phyloP scores from a whole-genome alignment of 495 filamentous ascomycete genomes.

The Neurospora terricola region DNA sequence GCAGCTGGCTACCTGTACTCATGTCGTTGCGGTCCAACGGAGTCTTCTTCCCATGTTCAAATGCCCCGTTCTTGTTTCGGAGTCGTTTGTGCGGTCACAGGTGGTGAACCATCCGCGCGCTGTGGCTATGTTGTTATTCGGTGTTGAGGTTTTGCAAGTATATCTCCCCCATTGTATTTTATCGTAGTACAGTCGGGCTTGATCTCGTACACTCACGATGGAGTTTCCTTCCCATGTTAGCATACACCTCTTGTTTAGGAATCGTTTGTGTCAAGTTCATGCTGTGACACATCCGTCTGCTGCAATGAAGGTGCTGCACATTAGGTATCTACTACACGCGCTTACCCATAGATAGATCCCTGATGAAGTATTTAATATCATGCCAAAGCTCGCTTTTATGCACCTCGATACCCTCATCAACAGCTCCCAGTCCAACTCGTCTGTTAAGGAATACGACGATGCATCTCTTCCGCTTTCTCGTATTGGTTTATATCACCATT shows the following conservation, averaged over 20 bases:
- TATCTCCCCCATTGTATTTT: background rate
- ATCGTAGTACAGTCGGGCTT: background rate
- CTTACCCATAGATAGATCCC: background rate
- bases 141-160: background rate
- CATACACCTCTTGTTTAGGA: background rate
- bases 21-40: background rate
- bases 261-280: background rate
- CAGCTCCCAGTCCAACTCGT: background rate
- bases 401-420: background rate
- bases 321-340: background rate
- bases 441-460: background rate
- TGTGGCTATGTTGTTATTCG: background rate
- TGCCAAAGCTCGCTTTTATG: no score
- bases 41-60: background rate
- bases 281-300: background rate
- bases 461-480: background rate
- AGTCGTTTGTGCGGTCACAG: background rate
- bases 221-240: background rate
- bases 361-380: background rate
- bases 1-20: background rate
- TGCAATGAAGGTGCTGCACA: background rate
- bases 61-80: background rate
- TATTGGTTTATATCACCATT: background rate
- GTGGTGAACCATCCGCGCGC: background rate
- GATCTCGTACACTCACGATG: background rate